phyloP scores from a whole-genome alignment of 1,284 basidiomycete genomes.

The Ceratobasidium sp. region DNA sequence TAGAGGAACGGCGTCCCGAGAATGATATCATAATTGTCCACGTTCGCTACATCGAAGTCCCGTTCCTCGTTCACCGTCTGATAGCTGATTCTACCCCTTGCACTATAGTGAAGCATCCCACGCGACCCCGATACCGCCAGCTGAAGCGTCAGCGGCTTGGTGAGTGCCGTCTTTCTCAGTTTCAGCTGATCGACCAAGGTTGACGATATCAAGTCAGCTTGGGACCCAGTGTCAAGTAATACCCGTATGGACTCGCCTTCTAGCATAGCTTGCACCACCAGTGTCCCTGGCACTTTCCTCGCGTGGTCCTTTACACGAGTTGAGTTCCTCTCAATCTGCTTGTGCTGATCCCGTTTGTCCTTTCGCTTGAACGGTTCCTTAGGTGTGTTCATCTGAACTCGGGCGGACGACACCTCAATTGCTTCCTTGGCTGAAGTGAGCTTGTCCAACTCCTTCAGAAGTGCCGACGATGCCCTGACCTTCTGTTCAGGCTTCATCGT shows the following conservation, averaged over 20 bases:
- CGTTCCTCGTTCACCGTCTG: conserved; percentile 53
- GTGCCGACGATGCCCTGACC: not conserved
- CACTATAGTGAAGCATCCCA: conserved; percentile 49
- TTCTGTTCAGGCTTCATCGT: not conserved
- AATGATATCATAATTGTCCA: conserved; percentile 54
- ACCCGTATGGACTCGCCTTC: conserved; percentile 56
- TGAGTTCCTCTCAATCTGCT: conserved; percentile 49
- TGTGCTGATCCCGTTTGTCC: conserved; percentile 44
- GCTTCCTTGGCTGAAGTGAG: not conserved
- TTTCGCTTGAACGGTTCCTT: too few species aligned
- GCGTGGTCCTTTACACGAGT: conserved; percentile 21
- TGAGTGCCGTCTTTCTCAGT: conserved; percentile 49
- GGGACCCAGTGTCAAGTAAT: conserved; percentile 58
- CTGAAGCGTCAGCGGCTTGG: conserved; percentile 56
- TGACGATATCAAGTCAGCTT: conserved; percentile 61
- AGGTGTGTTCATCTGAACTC: too few species aligned
- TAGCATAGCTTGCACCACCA: conserved; percentile 55
- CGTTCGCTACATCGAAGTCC: conserved; percentile 56
- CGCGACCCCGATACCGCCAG: conserved; percentile 54
- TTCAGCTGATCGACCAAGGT: conserved; percentile 58
- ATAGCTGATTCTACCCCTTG: conserved; percentile 53
- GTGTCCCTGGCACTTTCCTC: conserved; percentile 54
- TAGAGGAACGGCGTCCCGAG: conserved; percentile 55
- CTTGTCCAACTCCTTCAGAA: not conserved
- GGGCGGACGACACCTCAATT: not conserved